These are phyloP conservation scores for Gelatoporia subvermispora DNA, from an alignment of 768 basidiomycete genomes.

Conservation along the genomic window DNA sequence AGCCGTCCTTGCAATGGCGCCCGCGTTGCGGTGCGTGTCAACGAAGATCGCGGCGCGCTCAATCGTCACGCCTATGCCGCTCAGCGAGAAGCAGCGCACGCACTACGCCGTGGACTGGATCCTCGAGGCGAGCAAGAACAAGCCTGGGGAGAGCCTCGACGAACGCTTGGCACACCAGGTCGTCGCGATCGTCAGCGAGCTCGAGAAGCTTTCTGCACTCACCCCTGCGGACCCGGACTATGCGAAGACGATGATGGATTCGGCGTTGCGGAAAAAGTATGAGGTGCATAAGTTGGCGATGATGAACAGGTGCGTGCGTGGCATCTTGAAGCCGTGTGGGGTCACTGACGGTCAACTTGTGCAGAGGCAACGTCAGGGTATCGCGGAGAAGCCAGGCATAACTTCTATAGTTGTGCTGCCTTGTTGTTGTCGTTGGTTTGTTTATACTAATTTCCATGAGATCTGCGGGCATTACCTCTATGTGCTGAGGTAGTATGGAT, in stretches of 20 bases:
- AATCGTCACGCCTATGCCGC: constrained; percentile 59
- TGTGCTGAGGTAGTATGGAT: no score
- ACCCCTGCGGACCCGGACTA: background rate
- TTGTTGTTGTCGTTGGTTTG: no score
- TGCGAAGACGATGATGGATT: background rate
- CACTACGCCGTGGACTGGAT: constrained; percentile 70
- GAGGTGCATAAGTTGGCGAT: constrained; percentile 65
- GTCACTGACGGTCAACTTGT: no score
- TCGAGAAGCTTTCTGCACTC: constrained; percentile 20
- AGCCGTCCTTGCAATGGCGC: constrained; percentile 65
- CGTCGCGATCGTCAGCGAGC: constrained; percentile 59
- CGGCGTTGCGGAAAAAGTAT: constrained; percentile 54
- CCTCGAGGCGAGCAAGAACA: constrained; percentile 52
- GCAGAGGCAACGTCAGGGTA: no score
- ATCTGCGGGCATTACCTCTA: no score
- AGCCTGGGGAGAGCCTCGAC: constrained; percentile 52
- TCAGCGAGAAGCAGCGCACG: constrained; percentile 78
- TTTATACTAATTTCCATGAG: no score
- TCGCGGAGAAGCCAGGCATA: no score
- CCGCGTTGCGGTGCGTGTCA: constrained; percentile 59
- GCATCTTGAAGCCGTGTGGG: no score
- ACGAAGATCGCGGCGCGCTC: constrained; percentile 62
- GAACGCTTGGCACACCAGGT: constrained; percentile 78
- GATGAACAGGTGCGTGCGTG: constrained; percentile 62
- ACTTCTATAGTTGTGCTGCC: no score